Conservation (phyloP, 176 grass and related monocot species). For the Carex littledalei region DNA sequence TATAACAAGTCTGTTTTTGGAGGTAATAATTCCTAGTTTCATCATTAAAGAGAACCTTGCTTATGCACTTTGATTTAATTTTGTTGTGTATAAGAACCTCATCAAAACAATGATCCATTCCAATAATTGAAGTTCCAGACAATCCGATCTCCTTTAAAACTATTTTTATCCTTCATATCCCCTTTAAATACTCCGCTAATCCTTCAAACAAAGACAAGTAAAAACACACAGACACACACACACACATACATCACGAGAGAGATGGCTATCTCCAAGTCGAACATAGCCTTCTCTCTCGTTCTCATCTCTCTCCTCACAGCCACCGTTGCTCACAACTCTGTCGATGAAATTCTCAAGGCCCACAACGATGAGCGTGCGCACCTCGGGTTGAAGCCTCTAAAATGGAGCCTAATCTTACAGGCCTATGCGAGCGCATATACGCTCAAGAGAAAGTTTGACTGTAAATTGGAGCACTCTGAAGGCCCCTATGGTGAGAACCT, state of each 20-base stretch:
- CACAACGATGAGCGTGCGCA: slow-evolving; percentile 12
- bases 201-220: neutral
- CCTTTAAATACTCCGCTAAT: neutral
- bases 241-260: neutral
- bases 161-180: neutral
- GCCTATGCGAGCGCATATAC: slow-evolving; percentile 21
- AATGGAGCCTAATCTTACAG: slow-evolving; percentile 14
- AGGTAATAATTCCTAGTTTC: neutral
- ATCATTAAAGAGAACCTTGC: neutral
- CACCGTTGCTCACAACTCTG: neutral
- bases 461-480: slow-evolving; percentile 24
- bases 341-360: slow-evolving; percentile 1
- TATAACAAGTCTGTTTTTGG: neutral
- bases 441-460: slow-evolving; percentile 3
- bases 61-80: neutral
- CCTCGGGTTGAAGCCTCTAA: slow-evolving; percentile 5
- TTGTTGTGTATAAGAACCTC: neutral
- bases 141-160: neutral
- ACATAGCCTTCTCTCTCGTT: slow-evolving; percentile 10
- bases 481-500: slow-evolving; percentile 40
- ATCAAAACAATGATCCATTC: neutral
- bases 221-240: neutral
- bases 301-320: neutral
- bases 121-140: neutral
- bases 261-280: slow-evolving; percentile 11